These are phyloP conservation scores for Sporothrix protearum DNA, from an alignment of 2,329 filamentous ascomycete species.

Conservation along the genomic window DNA sequence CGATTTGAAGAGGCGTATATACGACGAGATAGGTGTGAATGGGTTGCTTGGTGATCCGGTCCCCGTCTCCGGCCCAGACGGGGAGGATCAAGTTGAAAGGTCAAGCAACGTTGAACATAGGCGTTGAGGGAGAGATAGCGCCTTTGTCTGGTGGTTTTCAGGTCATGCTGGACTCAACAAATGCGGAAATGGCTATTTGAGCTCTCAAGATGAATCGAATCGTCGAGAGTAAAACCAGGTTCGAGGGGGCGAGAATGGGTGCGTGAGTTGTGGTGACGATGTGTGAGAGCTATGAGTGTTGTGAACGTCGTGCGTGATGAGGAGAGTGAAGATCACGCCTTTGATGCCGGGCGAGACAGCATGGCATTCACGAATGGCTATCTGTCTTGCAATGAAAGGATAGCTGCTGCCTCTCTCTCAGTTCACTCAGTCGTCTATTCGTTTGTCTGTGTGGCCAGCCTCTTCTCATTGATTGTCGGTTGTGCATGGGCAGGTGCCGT, in stretches of 20 bases:
- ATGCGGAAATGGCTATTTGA: neutral
- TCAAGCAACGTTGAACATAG: neutral
- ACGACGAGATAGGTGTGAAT: neutral
- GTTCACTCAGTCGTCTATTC: neutral
- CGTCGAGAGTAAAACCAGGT: neutral
- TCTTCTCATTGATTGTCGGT: constrained; percentile 3
- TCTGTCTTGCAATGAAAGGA: neutral
- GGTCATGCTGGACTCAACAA: neutral
- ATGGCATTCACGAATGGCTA: neutral
- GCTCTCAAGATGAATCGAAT: neutral
- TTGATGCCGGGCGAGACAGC: neutral
- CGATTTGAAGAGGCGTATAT: neutral
- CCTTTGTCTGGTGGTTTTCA: neutral
- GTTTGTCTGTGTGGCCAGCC: neutral
- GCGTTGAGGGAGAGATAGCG: neutral
- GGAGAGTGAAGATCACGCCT: constrained; percentile 2
- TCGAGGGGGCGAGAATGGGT: neutral
- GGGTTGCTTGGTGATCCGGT: neutral
- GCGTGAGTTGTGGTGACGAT: neutral
- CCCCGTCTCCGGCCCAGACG: constrained; percentile 17
- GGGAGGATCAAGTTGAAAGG: neutral
- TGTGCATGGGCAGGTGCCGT: constrained; percentile 11
- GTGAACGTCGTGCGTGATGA: neutral
- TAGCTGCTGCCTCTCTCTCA: neutral
- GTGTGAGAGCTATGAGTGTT: too few relatives aligned